Evolutionary conservation across 805 yeast species (phyloP), one percentile per base, ranked within the genome.

Genomic region (Pichia nanzhaoensis): DNA sequence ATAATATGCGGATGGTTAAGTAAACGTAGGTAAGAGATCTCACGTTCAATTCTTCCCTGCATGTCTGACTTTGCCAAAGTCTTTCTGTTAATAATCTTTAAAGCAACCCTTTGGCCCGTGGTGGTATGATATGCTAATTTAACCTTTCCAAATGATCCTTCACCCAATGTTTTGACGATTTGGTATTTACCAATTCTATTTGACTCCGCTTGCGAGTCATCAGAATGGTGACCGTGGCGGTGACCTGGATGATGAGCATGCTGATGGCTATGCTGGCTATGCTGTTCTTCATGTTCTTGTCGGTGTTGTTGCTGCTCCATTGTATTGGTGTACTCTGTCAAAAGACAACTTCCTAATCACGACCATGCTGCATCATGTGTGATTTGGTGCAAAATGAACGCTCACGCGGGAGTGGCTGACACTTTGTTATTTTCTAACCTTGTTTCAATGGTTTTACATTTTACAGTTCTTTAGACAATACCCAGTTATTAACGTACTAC

Each of bases 21-120:
- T 46, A 91, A 71, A 45, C 97, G 71, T 52, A 91, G 70, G 61
- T 91, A 91, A 12, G 95, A 82, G 43, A 91, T 91, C 64, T 91
- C 98, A 55, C 98, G 74, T 70, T 91, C 98, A 24, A 91, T 82
- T 51, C 98, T 74, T 22, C 97, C 97, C 61, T 90, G 96, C 98
- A 90, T 90, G 65, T 90, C 98, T 9, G 89, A 79, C 60, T 91
- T 91, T 39, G 96, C 95, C 60, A 90, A 70, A 0, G 96, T 88
- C 65, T 87, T 88, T 52, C 95, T 73, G 64, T 91, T 87, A 69
- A 91, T 91, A 63, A 90, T 91, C 63, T 90, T 90, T 50, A 90
- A 70, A 2, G 98, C 98, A 19, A 90, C 98, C 51, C 83, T 75
- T 57, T 90, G 95, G 34, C 95, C 95, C 3, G 97, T 90, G 13